Percentiles rank a stretch among this genome's conserved stretches.
Conservation (phyloP, 2,329 filamentous ascomycete genomes). For the Trichophaea hybrida region DNA sequence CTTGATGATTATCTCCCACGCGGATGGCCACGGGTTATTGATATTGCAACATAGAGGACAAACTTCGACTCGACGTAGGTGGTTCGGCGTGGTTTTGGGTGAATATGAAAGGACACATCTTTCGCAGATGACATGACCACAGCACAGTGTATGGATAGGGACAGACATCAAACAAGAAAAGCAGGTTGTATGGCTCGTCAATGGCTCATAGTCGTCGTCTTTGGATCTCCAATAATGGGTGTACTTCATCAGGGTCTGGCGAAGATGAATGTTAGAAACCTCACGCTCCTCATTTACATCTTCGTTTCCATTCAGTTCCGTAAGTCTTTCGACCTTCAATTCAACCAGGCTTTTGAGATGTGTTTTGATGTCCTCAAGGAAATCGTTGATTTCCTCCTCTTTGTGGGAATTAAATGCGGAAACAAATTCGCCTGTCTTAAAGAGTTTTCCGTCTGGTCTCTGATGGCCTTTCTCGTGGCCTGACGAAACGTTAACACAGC, state of each 20-base stretch:
- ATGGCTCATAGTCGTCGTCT: slow-evolving; percentile 3
- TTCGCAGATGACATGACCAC: slow-evolving; percentile 37
- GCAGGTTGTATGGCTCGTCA: slow-evolving; percentile 35
- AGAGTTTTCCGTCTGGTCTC: slow-evolving; percentile 33
- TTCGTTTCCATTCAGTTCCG: neutral
- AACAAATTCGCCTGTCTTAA: slow-evolving; percentile 34
- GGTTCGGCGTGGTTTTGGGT: slow-evolving; percentile 17
- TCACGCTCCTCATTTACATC: neutral
- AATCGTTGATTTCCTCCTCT: neutral
- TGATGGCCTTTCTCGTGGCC: slow-evolving; percentile 37
- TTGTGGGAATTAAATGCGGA: slow-evolving; percentile 18
- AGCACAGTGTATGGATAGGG: slow-evolving; percentile 35
- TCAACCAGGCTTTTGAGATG: neutral
- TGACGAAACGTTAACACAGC: slow-evolving; percentile 32
- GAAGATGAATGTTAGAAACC: neutral
- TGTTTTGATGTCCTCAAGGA: neutral
- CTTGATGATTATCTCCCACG: slow-evolving; percentile 28
- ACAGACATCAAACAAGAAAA: slow-evolving; percentile 36
- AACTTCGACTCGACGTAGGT: slow-evolving; percentile 5
- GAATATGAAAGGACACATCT: slow-evolving; percentile 32
- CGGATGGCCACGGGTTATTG: neutral
- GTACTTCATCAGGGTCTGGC: neutral
- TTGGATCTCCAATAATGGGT: neutral
- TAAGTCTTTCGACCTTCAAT: neutral
- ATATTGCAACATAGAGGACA: slow-evolving; percentile 5